phyloP scores from a whole-genome alignment of 208 protist genomes.

The Porcisia hertigi region DNA sequence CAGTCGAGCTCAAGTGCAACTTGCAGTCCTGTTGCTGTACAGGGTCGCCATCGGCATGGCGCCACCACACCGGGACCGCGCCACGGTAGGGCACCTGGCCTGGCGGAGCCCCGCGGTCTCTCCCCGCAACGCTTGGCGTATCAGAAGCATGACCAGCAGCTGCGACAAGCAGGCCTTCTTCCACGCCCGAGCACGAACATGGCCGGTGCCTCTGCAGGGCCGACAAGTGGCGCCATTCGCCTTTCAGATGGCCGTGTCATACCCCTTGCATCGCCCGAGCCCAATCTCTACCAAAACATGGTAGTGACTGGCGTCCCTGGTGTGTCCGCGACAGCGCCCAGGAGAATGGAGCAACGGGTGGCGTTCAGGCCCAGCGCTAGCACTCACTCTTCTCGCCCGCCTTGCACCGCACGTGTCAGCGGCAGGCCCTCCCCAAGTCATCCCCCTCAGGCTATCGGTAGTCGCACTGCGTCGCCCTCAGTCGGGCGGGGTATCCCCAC shows the following conservation, averaged over 20 bases:
- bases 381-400: background rate
- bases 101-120: background rate
- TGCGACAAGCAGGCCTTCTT: constrained; percentile 3
- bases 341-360: constrained; percentile 4
- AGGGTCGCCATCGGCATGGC: background rate
- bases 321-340: background rate
- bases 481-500: constrained; percentile 5
- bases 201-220: constrained; percentile 11
- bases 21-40: background rate
- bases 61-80: background rate
- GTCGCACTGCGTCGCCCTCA: constrained; percentile 13
- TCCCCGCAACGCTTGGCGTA: background rate
- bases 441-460: background rate
- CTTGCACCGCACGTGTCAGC: background rate
- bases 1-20: background rate
- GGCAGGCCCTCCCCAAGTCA: background rate
- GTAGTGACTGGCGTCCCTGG: background rate
- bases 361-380: background rate
- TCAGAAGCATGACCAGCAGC: background rate
- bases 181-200: background rate
- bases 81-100: background rate
- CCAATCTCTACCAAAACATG: background rate
- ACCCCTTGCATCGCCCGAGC: constrained; percentile 19
- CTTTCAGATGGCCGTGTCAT: constrained; percentile 21
- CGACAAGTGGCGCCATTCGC: background rate